Percentiles rank a stretch among this genome's conserved stretches.
phyloP scores from a whole-genome alignment of 202 grass and related monocot species.

The Tripidium arundinaceum region DNA sequence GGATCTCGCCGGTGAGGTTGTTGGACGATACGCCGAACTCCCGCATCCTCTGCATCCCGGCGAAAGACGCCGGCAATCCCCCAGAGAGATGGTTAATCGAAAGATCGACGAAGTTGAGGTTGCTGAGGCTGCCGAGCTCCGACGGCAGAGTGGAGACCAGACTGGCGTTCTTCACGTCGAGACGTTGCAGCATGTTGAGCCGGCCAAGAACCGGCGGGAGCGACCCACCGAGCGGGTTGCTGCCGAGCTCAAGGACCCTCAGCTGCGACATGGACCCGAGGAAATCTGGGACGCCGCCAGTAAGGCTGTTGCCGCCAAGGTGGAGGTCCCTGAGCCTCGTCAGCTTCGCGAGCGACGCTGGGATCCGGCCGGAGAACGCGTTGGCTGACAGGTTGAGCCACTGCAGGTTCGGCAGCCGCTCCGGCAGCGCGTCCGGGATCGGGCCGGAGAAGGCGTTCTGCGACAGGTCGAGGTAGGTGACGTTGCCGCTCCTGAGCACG shows the following conservation, averaged over 20 bases:
- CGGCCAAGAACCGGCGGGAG: slow-evolving; percentile 53
- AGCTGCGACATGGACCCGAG: slow-evolving; percentile 50
- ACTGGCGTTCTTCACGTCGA: slow-evolving; percentile 16
- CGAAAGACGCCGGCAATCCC: slow-evolving; percentile 30
- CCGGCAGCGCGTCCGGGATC: slow-evolving; percentile 1
- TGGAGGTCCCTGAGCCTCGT: slow-evolving; percentile 45
- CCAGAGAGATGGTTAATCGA: neutral
- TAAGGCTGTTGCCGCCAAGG: slow-evolving; percentile 32
- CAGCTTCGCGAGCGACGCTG: slow-evolving; percentile 32
- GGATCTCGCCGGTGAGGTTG: slow-evolving; percentile 43
- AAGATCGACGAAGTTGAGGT: neutral
- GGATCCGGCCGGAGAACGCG: slow-evolving; percentile 41
- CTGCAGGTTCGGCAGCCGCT: slow-evolving; percentile 31
- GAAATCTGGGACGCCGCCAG: slow-evolving; percentile 46
- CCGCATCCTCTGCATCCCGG: slow-evolving; percentile 41
- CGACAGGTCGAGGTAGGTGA: neutral
- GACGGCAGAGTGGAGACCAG: slow-evolving; percentile 1
- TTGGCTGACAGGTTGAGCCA: slow-evolving; percentile 53
- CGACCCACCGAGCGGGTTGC: slow-evolving; percentile 26
- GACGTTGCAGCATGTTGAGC: slow-evolving; percentile 40
- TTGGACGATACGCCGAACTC: slow-evolving; percentile 55
- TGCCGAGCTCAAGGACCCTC: slow-evolving; percentile 45
- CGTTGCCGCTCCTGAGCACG: neutral
- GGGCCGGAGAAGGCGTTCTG: neutral
- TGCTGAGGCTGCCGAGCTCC: neutral